These are phyloP conservation scores for Nothomitra cinnamomea DNA, from an alignment of 2,329 filamentous ascomycete species.

Conservation along the genomic window DNA sequence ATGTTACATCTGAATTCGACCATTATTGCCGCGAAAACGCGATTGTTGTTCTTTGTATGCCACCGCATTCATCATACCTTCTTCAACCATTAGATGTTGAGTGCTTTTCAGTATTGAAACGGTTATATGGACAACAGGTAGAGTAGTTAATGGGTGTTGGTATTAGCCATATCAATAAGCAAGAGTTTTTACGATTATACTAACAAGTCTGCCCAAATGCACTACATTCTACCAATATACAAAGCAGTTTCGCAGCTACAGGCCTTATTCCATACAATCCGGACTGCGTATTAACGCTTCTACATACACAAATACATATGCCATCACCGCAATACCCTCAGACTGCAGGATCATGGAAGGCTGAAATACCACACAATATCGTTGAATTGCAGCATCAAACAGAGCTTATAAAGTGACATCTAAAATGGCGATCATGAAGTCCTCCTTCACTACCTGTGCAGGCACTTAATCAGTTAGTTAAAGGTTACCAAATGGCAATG, in stretches of 20 bases:
- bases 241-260: not conserved
- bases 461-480: constrained; percentile 1
- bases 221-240: constrained; percentile 17
- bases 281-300: not conserved
- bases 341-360: not conserved
- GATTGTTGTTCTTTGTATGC: constrained; percentile 23
- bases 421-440: not conserved
- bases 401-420: not conserved
- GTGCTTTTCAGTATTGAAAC: constrained; percentile 22
- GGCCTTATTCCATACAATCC: constrained; percentile 1
- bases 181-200: constrained; percentile 16
- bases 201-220: constrained; percentile 14
- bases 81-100: constrained; percentile 24
- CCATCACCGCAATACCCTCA: not conserved
- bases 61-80: constrained; percentile 21
- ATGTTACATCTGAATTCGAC: constrained; percentile 16
- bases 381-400: not conserved
- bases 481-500: constrained; percentile 2
- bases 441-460: not conserved
- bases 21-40: constrained; percentile 20
- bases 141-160: constrained; percentile 15
- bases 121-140: constrained; percentile 17
- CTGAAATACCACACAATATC: not conserved
- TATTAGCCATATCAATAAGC: constrained; percentile 19
- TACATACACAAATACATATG: not conserved